Percentiles rank a stretch among this genome's conserved stretches.
Conservation (phyloP, 345 rosid species). For the Arabidopsis suecica region DNA sequence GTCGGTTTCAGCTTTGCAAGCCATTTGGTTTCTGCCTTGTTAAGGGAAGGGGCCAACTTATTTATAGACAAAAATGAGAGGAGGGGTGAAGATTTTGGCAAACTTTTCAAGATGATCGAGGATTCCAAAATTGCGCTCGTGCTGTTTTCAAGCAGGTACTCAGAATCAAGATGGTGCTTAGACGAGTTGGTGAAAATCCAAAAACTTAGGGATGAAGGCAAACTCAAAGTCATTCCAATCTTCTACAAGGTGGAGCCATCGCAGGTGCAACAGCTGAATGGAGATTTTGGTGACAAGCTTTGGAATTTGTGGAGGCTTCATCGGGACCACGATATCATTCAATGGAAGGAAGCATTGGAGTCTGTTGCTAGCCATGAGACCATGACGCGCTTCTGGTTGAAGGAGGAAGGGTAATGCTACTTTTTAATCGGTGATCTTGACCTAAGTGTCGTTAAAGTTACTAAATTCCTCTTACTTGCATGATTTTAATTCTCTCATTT, state of each 20-base stretch:
- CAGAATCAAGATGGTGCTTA: neutral
- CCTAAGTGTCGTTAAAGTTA: neutral
- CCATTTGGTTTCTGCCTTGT: too few species aligned
- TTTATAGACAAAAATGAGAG: too few species aligned
- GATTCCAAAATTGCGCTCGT: neutral
- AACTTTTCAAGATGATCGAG: neutral
- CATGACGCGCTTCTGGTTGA: too few species aligned
- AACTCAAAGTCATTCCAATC: too few species aligned
- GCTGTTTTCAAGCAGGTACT: neutral
- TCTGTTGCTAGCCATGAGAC: neutral
- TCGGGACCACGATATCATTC: neutral
- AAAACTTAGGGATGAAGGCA: too few species aligned
- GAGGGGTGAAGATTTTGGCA: too few species aligned
- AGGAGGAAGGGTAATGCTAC: neutral
- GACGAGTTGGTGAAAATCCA: too few species aligned
- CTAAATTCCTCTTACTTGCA: neutral
- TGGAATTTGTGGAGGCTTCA: neutral
- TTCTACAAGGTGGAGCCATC: too few species aligned
- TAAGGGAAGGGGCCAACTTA: too few species aligned
- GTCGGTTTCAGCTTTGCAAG: too few species aligned
- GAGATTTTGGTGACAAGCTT: neutral
- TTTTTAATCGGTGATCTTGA: neutral
- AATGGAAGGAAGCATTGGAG: conserved; percentile 24
- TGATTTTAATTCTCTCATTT: neutral
- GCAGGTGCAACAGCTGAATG: too few species aligned